Base-by-base conservation (phyloP, 2,329 filamentous ascomycete genomes). In the Sporothrix luriei region DNA sequence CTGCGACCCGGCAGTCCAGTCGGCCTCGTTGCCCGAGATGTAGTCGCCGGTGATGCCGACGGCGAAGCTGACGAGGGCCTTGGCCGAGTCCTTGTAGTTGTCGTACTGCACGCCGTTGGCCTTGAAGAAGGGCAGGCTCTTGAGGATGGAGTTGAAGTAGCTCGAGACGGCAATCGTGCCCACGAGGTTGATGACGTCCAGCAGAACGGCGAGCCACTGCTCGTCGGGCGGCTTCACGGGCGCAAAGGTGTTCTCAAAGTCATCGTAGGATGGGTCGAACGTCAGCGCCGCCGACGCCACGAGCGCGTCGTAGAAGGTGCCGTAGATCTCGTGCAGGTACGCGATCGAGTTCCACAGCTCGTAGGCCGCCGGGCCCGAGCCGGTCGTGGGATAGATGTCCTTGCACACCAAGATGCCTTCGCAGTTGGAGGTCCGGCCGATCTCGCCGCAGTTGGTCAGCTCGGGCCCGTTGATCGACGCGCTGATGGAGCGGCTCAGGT, bases 1-100 rank as follows among this genome's bases (percentile, higher is more conserved):
- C 68, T 79, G 76, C 1, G 70, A 40, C 38, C 72, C 48, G 16
- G 72, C 64, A 6, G 72, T 76, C 78, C 78, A 79, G 4, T 71
- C 75, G 21, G 51, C 16, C 59, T 78, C 75, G 71, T 77, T 77
- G 64, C 69, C 49, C 55, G 75, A 76, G 24, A 55, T 52, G 7
- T 38, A 59, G 21, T 21, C 13, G 38, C 26, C 9, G 0, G 38
- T 57, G 1, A 73, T 9, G 61, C 14, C 19, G 3, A 38, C 49
- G 33, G 19, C 46, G 19, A 62, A 70, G 29, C 33, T 55, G 38
- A 49, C 68, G 11, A 66, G 33, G 1, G 51, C 52, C 51, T 57
- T 69, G 46, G 52, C 24, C 19, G 24, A 19, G 33, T 71, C 69
- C 52, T 71, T 68, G 43, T 40, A 43, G 59, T 68, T 68, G 59